Conservation (phyloP, 2,329 filamentous ascomycete genomes). For the Raffaelea deltoideospora region DNA sequence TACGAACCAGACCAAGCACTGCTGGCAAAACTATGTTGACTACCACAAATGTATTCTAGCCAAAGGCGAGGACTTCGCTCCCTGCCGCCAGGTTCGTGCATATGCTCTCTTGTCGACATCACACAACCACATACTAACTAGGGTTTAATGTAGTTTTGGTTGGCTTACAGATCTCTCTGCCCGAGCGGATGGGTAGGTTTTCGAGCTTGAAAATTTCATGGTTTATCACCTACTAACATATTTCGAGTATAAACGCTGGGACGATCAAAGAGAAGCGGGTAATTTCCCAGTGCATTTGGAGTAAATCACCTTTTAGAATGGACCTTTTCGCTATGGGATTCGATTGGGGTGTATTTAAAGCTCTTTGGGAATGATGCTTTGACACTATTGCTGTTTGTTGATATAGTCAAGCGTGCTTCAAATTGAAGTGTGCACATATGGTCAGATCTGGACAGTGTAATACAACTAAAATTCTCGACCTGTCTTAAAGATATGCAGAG, state of each 20-base stretch:
- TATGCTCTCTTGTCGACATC: no score
- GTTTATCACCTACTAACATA: neutral
- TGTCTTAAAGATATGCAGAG: no score
- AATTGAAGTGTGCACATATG: no score
- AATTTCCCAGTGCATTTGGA: conserved; percentile 55
- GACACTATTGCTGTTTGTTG: no score
- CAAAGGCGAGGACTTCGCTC: conserved; percentile 97
- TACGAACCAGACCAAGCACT: conserved; percentile 98
- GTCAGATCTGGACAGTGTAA: no score
- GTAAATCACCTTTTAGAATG: no score
- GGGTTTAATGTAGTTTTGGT: conserved; percentile 60
- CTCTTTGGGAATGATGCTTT: no score
- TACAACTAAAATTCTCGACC: no score
- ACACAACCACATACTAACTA: no score
- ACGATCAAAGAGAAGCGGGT: conserved; percentile 74
- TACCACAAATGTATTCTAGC: conserved; percentile 99
- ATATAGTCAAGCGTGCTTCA: conserved; percentile 2
- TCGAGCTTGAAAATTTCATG: neutral
- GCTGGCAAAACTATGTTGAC: conserved; percentile 99
- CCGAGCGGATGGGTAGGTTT: conserved; percentile 56
- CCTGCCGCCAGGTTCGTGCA: conserved; percentile 81
- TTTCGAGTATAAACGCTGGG: conserved; percentile 66
- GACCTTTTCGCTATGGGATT: neutral
- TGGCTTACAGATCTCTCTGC: conserved; percentile 95
- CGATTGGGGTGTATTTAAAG: no score